These are phyloP conservation scores for Talaromyces sp. DNA, from an alignment of 2,329 filamentous ascomycete genomes.

Conservation along the genomic window DNA sequence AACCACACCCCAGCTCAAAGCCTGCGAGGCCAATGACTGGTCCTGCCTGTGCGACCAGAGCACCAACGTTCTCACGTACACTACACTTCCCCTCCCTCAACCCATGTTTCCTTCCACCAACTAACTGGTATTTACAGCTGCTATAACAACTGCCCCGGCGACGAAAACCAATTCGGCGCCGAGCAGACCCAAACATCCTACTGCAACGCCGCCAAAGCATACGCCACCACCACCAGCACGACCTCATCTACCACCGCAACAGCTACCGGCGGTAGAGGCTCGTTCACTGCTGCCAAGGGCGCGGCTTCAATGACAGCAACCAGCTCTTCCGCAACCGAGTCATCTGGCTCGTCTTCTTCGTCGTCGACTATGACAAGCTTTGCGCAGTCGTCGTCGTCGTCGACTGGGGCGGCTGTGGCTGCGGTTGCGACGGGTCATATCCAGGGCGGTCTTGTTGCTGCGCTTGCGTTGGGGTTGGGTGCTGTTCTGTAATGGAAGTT, in stretches of 20 bases:
- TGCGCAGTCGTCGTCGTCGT: neutral
- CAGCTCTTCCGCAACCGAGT: slow-evolving; percentile 2
- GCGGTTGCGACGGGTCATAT: slow-evolving; percentile 11
- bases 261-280: neutral
- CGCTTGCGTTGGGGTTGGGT: slow-evolving; percentile 14
- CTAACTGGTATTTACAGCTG: slow-evolving; percentile 36
- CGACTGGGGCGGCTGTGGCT: neutral
- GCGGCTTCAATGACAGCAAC: neutral
- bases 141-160: slow-evolving; percentile 59
- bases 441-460: slow-evolving; percentile 21
- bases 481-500: slow-evolving; percentile 4
- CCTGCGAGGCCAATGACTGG: slow-evolving; percentile 46
- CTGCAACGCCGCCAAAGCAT: slow-evolving; percentile 40
- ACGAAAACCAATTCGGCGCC: slow-evolving; percentile 30
- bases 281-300: neutral
- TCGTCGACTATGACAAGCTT: neutral
- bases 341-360: slow-evolving; percentile 14
- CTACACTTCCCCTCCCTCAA: neutral
- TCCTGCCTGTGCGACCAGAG: slow-evolving; percentile 54
- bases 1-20: slow-evolving; percentile 36
- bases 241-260: slow-evolving; percentile 6
- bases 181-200: slow-evolving; percentile 29
- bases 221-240: slow-evolving; percentile 18
- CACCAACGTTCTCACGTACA: slow-evolving; percentile 46
- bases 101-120: slow-evolving; percentile 10